Evolutionary conservation across 2,329 filamentous ascomycete genomes (phyloP), one percentile per base, ranked within the genome.

Genomic region (Colletotrichum coccodes): DNA sequence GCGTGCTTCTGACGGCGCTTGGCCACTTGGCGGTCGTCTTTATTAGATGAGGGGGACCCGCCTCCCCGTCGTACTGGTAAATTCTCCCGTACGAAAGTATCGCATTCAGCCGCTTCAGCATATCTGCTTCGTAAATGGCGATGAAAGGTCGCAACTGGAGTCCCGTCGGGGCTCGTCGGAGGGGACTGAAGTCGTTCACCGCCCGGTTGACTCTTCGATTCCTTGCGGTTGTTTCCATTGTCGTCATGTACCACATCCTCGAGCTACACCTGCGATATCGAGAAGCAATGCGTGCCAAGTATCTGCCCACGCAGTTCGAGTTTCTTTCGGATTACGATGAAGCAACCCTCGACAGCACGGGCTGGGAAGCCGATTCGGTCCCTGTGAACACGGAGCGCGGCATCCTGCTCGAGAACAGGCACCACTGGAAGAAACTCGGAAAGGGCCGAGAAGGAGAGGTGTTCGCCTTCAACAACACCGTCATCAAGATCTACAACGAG

Each of bases 401-500:
- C 5, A 56, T 44, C 21, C 54, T 76, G 5, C 70, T 75, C 49
- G 59, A 69, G 1, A 71, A 74, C 52, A 70, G 72, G 7, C 34
- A 57, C 6, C 68, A 75, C 28, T 79, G 77, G 78, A 72, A 72
- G 63, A 70, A 46, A 1, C 61, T 79, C 11, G 77, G 76, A 3
- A 69, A 70, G 3, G 77, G 77, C 2, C 76, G 71, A 16, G 77
- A 79, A 21, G 78, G 77, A 14, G 77, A 78, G 16, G 70, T 73
- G 0, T 79, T 76, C 63, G 69, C 66, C 6, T 76, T 75, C 65
- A 72, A 74, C 40, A 58, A 68, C 53, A 72, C 73, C 3, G 76
- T 78, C 47, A 74, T 79, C 56, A 79, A 79, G 60, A 71, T 75
- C 21, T 79, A 76, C 67, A 71, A 73, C 30, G 62, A 72, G 23